These are phyloP conservation scores for Chaetoceros muelleri DNA, from an alignment of 108 stramenopile species.

Conservation along the genomic window DNA sequence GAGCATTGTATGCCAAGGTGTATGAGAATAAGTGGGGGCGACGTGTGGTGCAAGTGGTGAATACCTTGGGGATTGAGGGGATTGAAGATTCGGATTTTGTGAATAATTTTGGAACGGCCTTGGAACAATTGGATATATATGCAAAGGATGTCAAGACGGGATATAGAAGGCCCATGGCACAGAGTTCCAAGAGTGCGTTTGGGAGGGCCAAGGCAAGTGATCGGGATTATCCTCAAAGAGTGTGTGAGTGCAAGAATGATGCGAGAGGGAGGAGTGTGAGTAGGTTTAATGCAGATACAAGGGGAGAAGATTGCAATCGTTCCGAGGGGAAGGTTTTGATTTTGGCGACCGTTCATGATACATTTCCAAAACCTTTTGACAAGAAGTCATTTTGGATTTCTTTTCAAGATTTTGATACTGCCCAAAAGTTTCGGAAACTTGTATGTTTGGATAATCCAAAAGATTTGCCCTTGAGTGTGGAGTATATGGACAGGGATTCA, in stretches of 20 bases:
- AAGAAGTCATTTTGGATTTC: conserved; percentile 70
- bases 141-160: conserved; percentile 38
- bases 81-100: conserved; percentile 50
- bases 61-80: conserved; percentile 65
- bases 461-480: conserved; percentile 64
- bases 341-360: conserved; percentile 79
- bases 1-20: conserved; percentile 51
- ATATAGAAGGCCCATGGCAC: conserved; percentile 24
- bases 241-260: conserved; percentile 36
- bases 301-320: conserved; percentile 63
- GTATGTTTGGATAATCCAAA: conserved; percentile 63
- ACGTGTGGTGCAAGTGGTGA: conserved; percentile 47
- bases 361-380: conserved; percentile 50
- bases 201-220: conserved; percentile 51
- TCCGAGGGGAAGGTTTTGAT: conserved; percentile 83
- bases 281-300: conserved; percentile 75
- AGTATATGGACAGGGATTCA: conserved; percentile 77
- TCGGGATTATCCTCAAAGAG: conserved; percentile 34
- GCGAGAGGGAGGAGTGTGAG: conserved; percentile 20
- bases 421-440: conserved; percentile 53
- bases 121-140: conserved; percentile 42
- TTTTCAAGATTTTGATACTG: conserved; percentile 57
- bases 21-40: conserved; percentile 47
- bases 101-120: conserved; percentile 30
- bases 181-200: conserved; percentile 39